Base-by-base conservation (phyloP, 257 asterid genomes). In the Anisodus acutangulus region DNA sequence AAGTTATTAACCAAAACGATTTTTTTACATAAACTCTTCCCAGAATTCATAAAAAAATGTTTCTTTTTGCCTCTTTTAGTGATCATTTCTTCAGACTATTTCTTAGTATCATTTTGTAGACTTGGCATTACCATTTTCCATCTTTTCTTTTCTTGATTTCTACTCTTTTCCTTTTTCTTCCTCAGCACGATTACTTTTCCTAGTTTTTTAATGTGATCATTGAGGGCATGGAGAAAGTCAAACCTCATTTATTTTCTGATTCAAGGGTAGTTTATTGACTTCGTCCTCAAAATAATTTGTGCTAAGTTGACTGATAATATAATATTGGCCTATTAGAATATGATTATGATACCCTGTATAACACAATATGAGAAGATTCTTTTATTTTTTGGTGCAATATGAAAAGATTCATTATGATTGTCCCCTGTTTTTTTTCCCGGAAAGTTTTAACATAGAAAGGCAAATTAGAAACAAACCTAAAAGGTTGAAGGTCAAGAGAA, bases 401-500 rank as follows among this genome's bases (percentile, higher is more conserved):
- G 26, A 22, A 22, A 22, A 74, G 43, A 74, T 74, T 74, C 62
- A 74, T 47, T 22, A 74, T 10, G 41, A 72, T 72, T 72, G 43
- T 12, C 57, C 13, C 35, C 35, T 41, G 2, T 39, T 43, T 43
- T 43, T 71, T 2, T 71, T 4, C 17, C 0, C 16, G 19, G 62
- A 57, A 57, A 15, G 60, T 55, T 55, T 57, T 15, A 5, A 6
- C 17, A 57, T 57, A 16, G 62, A 58, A 58, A 16, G 26, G 16
- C n/a, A 58, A 58, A 58, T 16, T 58, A 58, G 63, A 58, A 58
- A 58, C 63, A 15, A 16, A 95, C 98, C 95, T 92, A 16, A 93
- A 96, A 84, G 97, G 93, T 71, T 90, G 93, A 62, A 86, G 86
- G 67, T 91, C 92, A 76, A 87, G 87, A 10, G 93, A 87, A 67